These are phyloP conservation scores for Arthroderma sp. DNA, from an alignment of 2,329 filamentous ascomycete genomes.

Conservation along the genomic window DNA sequence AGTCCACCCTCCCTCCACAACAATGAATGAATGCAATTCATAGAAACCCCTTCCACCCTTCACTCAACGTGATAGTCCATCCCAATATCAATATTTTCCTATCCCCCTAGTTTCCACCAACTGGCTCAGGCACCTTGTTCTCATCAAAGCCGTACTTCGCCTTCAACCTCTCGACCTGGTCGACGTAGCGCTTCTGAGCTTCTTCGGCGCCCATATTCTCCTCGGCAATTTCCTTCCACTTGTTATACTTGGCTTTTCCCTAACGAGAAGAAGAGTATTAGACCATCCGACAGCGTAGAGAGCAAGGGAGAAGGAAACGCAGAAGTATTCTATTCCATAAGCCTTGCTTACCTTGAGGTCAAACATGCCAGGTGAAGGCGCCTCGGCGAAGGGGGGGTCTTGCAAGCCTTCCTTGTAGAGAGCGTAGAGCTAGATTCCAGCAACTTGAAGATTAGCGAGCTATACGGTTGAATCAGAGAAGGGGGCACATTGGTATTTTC, in stretches of 20 bases:
- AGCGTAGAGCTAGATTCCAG: constrained; percentile 22
- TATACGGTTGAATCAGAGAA: background rate
- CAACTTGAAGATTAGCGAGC: background rate
- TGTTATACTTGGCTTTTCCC: constrained; percentile 68
- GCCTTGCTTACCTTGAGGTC: constrained; percentile 26
- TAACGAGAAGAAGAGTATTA: constrained; percentile 21
- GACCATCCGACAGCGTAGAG: constrained; percentile 11
- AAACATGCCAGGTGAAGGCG: constrained; percentile 24
- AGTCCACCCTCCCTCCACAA: too few relatives aligned
- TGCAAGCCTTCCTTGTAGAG: constrained; percentile 27
- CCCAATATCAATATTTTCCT: background rate
- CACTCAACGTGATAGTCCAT: constrained; percentile 1
- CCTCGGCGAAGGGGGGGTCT: constrained; percentile 18
- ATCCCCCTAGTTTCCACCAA: constrained; percentile 9
- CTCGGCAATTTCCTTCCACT: constrained; percentile 61
- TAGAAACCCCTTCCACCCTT: background rate
- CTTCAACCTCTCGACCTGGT: constrained; percentile 60
- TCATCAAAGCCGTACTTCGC: constrained; percentile 41
- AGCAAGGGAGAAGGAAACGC: background rate
- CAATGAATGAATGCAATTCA: too few relatives aligned
- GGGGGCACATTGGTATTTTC: background rate
- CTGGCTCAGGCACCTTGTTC: constrained; percentile 11
- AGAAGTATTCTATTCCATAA: constrained; percentile 11
- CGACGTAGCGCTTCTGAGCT: constrained; percentile 67
- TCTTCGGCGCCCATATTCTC: constrained; percentile 47